phyloP scores from a whole-genome alignment of 345 rosid species.

The Salix arbutifolia region DNA sequence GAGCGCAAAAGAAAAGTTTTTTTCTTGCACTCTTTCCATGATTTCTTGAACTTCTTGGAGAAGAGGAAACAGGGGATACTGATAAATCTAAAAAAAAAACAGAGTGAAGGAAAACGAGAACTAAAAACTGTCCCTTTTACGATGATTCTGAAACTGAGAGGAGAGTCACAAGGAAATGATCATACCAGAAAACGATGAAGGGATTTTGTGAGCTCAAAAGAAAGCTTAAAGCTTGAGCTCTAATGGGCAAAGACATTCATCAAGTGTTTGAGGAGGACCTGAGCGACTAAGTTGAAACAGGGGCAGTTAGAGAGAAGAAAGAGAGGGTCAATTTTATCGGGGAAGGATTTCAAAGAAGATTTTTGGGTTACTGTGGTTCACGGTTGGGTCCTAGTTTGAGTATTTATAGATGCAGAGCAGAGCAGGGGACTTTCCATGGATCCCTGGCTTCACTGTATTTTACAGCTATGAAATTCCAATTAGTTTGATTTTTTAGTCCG shows the following conservation, averaged over 20 bases:
- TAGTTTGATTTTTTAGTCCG: not conserved
- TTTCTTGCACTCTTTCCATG: constrained; percentile 44
- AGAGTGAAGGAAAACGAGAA: constrained; percentile 14
- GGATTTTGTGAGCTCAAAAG: not conserved
- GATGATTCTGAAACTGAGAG: not conserved
- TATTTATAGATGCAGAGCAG: constrained; percentile 40
- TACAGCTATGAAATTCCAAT: not conserved
- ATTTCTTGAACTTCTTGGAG: not conserved
- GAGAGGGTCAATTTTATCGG: not conserved
- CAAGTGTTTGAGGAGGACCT: not conserved
- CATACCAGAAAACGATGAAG: not conserved
- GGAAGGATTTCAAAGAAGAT: not conserved
- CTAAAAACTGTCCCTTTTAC: constrained; percentile 29
- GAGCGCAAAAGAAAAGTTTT: constrained; percentile 15
- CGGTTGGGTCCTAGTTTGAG: constrained; percentile 4
- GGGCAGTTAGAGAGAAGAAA: not conserved
- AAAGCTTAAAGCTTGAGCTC: not conserved
- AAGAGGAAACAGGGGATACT: not conserved
- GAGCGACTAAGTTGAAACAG: not conserved
- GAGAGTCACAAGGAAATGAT: not conserved
- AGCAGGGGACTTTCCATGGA: not conserved
- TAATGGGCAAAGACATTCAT: not conserved
- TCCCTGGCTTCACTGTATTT: not conserved
- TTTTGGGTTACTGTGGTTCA: not conserved
- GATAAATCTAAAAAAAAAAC: not conserved